These are phyloP conservation scores for Verticillium klebahnii DNA, from an alignment of 2,329 filamentous ascomycete species.

Conservation along the genomic window DNA sequence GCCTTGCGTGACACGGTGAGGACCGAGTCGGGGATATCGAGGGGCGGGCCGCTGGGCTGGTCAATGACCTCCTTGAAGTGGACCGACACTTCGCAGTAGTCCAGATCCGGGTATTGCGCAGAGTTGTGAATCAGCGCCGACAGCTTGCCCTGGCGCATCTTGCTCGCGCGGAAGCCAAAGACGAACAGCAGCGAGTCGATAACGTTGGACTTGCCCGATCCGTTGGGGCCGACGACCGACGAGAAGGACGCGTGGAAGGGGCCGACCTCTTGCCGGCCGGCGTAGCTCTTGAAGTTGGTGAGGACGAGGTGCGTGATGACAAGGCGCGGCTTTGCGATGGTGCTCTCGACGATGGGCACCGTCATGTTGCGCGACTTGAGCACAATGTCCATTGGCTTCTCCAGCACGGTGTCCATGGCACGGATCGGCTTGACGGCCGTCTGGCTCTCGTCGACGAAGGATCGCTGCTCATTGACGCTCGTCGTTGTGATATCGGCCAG, in stretches of 20 bases:
- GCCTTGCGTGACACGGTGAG: slow-evolving; percentile 86
- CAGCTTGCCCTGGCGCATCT: slow-evolving; percentile 98
- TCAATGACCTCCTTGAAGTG: slow-evolving; percentile 96
- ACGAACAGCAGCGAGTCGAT: slow-evolving; percentile 97
- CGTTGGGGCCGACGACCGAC: slow-evolving; percentile 95
- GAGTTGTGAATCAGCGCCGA: slow-evolving; percentile 98
- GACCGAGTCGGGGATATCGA: slow-evolving; percentile 77
- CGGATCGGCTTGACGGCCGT: slow-evolving; percentile 65
- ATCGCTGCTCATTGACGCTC: slow-evolving; percentile 57
- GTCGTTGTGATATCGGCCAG: slow-evolving; percentile 69
- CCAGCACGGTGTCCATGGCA: slow-evolving; percentile 71
- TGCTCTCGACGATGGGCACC: slow-evolving; percentile 65
- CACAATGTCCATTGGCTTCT: slow-evolving; percentile 91
- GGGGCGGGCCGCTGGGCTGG: slow-evolving; percentile 64
- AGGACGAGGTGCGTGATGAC: slow-evolving; percentile 90
- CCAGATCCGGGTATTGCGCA: slow-evolving; percentile 76
- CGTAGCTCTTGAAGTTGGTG: slow-evolving; percentile 99
- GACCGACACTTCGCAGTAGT: slow-evolving; percentile 92
- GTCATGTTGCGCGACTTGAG: slow-evolving; percentile 75
- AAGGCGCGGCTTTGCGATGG: slow-evolving; percentile 75
- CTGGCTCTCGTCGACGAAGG: slow-evolving; percentile 39
- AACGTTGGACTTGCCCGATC: slow-evolving; percentile 97
- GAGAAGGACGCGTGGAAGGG: slow-evolving; percentile 97
- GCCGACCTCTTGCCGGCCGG: slow-evolving; percentile 88
- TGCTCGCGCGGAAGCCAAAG: slow-evolving; percentile 98